Evolutionary conservation across 2,329 filamentous ascomycete genomes (phyloP).

Genomic region (Diaporthe batatas): DNA sequence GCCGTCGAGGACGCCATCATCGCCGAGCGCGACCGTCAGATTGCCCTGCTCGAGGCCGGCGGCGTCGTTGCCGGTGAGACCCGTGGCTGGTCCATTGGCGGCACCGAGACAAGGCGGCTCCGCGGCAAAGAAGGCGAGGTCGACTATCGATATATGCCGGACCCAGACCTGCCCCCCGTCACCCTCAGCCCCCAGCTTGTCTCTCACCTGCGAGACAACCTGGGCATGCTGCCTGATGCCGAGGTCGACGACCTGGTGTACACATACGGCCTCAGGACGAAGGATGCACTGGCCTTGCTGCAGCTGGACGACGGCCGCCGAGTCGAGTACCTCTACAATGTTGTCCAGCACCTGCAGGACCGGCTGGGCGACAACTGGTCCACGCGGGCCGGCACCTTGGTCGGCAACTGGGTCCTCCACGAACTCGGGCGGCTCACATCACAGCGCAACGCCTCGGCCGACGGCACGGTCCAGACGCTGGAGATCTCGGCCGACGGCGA

Average conservation of each 20-base stretch:
- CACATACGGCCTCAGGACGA: constrained; percentile 77
- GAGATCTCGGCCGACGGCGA: constrained; percentile 59
- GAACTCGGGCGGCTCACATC: constrained; percentile 78
- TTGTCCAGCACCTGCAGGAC: constrained; percentile 64
- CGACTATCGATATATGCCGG: constrained; percentile 98
- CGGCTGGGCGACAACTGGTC: constrained; percentile 42
- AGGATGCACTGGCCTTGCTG: constrained; percentile 86
- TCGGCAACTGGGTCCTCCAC: constrained; percentile 79
- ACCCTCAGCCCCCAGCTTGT: constrained; percentile 80
- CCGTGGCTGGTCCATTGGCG: constrained; percentile 90
- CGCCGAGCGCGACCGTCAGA: constrained; percentile 91
- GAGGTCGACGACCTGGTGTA: constrained; percentile 73
- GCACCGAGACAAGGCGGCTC: constrained; percentile 82
- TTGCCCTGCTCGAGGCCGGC: constrained; percentile 80
- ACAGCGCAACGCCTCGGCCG: constrained; percentile 52
- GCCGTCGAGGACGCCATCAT: constrained; percentile 95
- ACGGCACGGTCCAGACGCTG: constrained; percentile 42
- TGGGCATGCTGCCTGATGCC: constrained; percentile 81
- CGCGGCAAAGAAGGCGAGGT: constrained; percentile 97
- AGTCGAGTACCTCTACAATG: constrained; percentile 83
- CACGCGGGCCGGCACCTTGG: constrained; percentile 60
- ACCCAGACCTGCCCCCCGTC: constrained; percentile 88
- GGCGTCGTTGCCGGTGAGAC: constrained; percentile 87
- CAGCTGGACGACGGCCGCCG: constrained; percentile 83
- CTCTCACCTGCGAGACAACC: constrained; percentile 68